phyloP scores from a whole-genome alignment of 306 rosid species.

The Lathyrus oleraceus region DNA sequence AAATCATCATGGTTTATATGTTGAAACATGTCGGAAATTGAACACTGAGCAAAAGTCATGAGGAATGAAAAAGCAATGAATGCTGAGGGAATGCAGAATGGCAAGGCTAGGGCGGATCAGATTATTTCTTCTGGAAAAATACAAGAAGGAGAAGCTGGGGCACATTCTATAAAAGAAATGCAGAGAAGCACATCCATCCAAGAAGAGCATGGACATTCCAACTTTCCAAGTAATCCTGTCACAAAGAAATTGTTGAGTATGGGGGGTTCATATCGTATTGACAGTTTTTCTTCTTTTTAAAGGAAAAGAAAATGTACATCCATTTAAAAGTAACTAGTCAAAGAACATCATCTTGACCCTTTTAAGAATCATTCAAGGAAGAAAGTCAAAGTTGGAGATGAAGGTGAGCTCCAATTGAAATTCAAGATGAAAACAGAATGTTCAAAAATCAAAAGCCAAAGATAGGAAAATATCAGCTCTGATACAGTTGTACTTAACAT shows the following conservation, averaged over 20 bases:
- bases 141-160: conserved; percentile 73
- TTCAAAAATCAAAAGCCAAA: conserved; percentile 27
- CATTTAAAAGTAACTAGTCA: conserved; percentile 47
- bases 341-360: conserved; percentile 58
- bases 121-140: conserved; percentile 73
- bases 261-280: conserved; percentile 57
- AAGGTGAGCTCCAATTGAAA: conserved; percentile 23
- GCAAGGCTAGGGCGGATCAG: conserved; percentile 78
- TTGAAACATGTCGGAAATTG: conserved; percentile 85
- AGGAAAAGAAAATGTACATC: conserved; percentile 57
- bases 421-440: not conserved
- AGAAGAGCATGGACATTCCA: conserved; percentile 86
- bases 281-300: conserved; percentile 53
- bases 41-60: conserved; percentile 86
- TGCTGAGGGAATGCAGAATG: conserved; percentile 75
- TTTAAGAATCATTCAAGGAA: conserved; percentile 37
- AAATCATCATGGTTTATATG: conserved; percentile 74
- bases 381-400: conserved; percentile 21
- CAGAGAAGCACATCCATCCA: conserved; percentile 81
- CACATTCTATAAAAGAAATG: conserved; percentile 87
- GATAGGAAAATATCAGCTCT: not conserved
- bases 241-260: conserved; percentile 83
- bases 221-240: conserved; percentile 89
- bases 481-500: not conserved
- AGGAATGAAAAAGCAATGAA: conserved; percentile 86